These are phyloP conservation scores for Microbotryum scabiosae DNA, from an alignment of 1,284 basidiomycete species.

Conservation along the genomic window DNA sequence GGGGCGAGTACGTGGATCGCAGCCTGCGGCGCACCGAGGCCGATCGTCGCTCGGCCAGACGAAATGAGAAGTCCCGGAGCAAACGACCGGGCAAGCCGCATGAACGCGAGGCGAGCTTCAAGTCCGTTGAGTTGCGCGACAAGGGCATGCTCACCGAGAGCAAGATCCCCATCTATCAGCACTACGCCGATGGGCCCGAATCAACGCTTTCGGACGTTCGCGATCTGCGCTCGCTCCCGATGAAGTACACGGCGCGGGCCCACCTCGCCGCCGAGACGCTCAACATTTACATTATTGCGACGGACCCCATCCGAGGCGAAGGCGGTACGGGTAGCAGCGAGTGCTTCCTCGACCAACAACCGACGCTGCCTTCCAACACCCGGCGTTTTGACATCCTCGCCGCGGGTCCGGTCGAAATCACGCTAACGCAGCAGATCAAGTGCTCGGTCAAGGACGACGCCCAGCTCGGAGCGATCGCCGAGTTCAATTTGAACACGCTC, in stretches of 20 bases:
- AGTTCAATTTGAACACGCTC: constrained; percentile 1
- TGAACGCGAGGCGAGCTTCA: no score
- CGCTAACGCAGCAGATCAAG: background rate
- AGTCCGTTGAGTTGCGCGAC: no score
- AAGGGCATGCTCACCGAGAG: background rate
- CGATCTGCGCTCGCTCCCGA: constrained; percentile 1
- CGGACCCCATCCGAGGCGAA: background rate
- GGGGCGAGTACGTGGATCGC: constrained; percentile 16
- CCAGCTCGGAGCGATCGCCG: constrained; percentile 5
- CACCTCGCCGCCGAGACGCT: constrained; percentile 15
- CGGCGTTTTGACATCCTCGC: constrained; percentile 24
- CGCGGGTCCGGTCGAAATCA: constrained; percentile 17
- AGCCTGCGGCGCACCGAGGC: constrained; percentile 16
- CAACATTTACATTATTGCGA: constrained; percentile 24
- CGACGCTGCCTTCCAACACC: constrained; percentile 20
- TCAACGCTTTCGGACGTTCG: background rate
- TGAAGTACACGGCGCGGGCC: constrained; percentile 9
- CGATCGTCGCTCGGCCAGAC: constrained; percentile 11
- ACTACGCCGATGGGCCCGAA: background rate
- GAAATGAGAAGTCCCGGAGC: background rate
- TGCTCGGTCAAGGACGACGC: background rate
- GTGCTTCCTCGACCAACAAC: background rate
- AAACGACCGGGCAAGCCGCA: background rate
- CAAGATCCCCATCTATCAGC: background rate
- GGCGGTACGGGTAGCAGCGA: background rate